Conservation (phyloP, 2,329 filamentous ascomycete genomes). For the Aspergillus hiratsukae region DNA sequence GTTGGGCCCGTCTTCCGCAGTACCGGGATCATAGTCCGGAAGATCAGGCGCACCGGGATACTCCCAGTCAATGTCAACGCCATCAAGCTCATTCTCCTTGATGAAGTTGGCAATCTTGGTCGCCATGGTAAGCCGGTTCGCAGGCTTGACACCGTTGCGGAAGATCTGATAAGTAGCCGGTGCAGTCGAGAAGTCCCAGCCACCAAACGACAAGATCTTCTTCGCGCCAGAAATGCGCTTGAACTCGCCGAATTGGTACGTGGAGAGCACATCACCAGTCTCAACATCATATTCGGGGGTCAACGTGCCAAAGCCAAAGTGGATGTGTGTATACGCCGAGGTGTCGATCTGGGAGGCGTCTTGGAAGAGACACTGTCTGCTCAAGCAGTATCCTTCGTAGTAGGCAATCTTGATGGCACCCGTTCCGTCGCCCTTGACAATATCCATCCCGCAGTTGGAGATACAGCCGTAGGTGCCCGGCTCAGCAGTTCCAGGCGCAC, state of each 20-base stretch:
- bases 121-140: constrained; percentile 36
- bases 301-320: constrained; percentile 37
- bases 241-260: constrained; percentile 27
- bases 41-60: constrained; percentile 35
- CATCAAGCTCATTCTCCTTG: constrained; percentile 37
- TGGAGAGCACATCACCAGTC: constrained; percentile 10
- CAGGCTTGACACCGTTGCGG: constrained; percentile 26
- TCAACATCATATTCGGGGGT: constrained; percentile 29
- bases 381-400: constrained; percentile 29
- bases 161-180: constrained; percentile 36
- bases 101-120: constrained; percentile 39
- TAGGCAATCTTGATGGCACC: constrained; percentile 24
- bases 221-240: constrained; percentile 25
- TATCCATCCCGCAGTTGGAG: constrained; percentile 40
- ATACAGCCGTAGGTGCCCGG: constrained; percentile 37
- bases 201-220: constrained; percentile 41
- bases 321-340: constrained; percentile 29
- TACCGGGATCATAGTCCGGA: constrained; percentile 29
- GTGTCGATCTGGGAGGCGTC: constrained; percentile 17
- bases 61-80: constrained; percentile 37
- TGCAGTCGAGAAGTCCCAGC: constrained; percentile 41
- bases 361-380: constrained; percentile 27
- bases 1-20: constrained; percentile 26
- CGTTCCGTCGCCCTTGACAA: constrained; percentile 25
- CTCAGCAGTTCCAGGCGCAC: constrained; percentile 36